Base-by-base conservation (phyloP, 2,329 filamentous ascomycete genomes). In the Neonectria hederae region DNA sequence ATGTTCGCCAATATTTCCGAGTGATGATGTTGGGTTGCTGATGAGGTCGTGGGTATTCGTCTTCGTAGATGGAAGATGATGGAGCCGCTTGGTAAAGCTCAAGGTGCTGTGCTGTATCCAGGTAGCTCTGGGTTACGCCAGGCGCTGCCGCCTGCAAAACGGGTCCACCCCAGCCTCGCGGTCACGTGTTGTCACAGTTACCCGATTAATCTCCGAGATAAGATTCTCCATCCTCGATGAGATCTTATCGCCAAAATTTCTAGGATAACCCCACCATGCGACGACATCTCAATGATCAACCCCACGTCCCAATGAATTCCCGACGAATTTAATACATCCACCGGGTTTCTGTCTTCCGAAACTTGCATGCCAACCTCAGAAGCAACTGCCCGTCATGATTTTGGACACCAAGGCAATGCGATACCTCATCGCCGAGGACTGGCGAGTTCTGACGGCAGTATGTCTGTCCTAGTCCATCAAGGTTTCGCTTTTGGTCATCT, bases 381-480 rank as follows among this genome's bases (percentile, higher is more conserved):
- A 24, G 0, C 13, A 21, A 5, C 35, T 43, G 32, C 30, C 63
- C 75, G 81, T 65, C 69, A 99, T 99, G 96, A 97, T 96, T 84
- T 89, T 99, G 78, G 94, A 99, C 78, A 94, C 95, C 54, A 94
- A 94, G 78, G 91, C 92, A 54, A 90, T 99, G 82, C 94, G 97
- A 78, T 95, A 99, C 81, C 88, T 99, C 78, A 91, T 92, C 54
- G 82, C 89, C 17, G 96, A 98, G 81, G 96, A 99, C 84, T 99
- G 97, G 93, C 89, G 92, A 73, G 94, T 97, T 67, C 90, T 99
- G 66, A 91, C 93, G 76, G 96, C 93, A 74, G 95, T 97, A 90
- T 67, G 89, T 80, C 51, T 19, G 38, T 67, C 65, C 73, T 72
- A 59, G 40, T 64, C 71, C 67, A 69, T 73, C 71, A 67, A 56